phyloP scores from a whole-genome alignment of 371 early-diverging fungal species.

The Rhizomucor miehei region DNA sequence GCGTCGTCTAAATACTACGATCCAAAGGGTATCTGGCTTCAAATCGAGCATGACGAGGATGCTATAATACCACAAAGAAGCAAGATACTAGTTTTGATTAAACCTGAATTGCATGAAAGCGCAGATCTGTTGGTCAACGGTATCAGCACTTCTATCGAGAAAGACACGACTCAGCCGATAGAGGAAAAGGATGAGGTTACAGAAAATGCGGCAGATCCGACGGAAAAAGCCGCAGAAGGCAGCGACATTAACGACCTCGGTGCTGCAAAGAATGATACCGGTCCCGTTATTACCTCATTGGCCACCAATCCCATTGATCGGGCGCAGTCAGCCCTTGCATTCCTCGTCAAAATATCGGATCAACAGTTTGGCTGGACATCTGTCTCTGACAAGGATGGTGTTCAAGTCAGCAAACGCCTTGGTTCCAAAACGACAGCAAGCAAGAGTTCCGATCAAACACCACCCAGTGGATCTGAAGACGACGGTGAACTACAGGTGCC shows the following conservation, averaged over 20 bases:
- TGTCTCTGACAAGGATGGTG: constrained; percentile 48
- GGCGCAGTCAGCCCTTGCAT: constrained; percentile 28
- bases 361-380: constrained; percentile 49
- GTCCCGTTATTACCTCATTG: constrained; percentile 8
- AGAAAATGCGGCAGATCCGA: constrained; percentile 3
- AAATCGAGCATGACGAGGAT: constrained; percentile 50
- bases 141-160: constrained; percentile 5
- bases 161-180: constrained; percentile 6
- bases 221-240: too few relatives aligned
- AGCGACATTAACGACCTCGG: too few relatives aligned
- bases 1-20: constrained; percentile 37
- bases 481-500: constrained; percentile 29
- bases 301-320: constrained; percentile 22
- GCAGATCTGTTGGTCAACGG: constrained; percentile 25
- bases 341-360: constrained; percentile 31
- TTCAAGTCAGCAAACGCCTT: constrained; percentile 43
- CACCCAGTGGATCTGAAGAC: not conserved
- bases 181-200: constrained; percentile 1
- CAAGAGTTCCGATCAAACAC: not conserved
- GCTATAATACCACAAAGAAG: constrained; percentile 54
- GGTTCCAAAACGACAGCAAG: constrained; percentile 15
- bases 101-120: constrained; percentile 13
- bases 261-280: not conserved
- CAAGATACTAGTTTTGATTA: constrained; percentile 49
- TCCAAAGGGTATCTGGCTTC: constrained; percentile 46